Evolutionary conservation across 2,329 filamentous ascomycete species (phyloP), one percentile per base, ranked within the genome.

Genomic region (Penicillium occitanis): DNA sequence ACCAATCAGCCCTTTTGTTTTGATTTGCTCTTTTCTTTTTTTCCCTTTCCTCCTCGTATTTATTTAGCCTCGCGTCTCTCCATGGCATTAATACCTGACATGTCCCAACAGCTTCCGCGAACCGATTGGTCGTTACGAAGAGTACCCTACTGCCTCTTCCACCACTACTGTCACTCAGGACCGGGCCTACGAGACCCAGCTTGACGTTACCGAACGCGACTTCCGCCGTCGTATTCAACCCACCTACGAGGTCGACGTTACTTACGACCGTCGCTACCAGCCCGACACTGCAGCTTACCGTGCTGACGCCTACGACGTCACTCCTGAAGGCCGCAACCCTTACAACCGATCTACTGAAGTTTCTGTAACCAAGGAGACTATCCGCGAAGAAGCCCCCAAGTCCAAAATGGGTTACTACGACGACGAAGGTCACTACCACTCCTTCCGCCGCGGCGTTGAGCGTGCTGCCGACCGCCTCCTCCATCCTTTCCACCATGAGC

Each of bases 351-450:
- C 76, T 73, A 77, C 71, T 71, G 76, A 85, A 73, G 81, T 86
- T 73, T 81, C 81, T 76, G 81, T 85, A 79, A 77, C 83, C 69
- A 75, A 77, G 69, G 74, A 78, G 67, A 80, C 82, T 72, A 85
- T 84, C 75, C 80, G 83, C 75, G 84, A 86, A 75, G 74, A 79
- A 71, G 77, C 79, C 72, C 79, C 80, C 76, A 80, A 82, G 77
- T 80, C 80, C 85, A 88, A 88, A 76, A 91, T 91, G 89, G 89
- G 89, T 84, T 91, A 90, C 84, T 90, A 91, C 88, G 89, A 91
- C 87, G 87, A 90, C 83, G 88, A 91, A 79, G 89, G 88, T 77
- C 85, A 90, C 73, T 90, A 91, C 82, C 89, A 91, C 82, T 88
- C 86, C 73, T 87, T 91, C 84, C 88, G 89, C 81, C 87, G 89